Percentiles rank a stretch among this genome's conserved stretches.
Evolutionary conservation across 331 rosid genomes (phyloP).

Genomic region (Telfairia occidentalis): DNA sequence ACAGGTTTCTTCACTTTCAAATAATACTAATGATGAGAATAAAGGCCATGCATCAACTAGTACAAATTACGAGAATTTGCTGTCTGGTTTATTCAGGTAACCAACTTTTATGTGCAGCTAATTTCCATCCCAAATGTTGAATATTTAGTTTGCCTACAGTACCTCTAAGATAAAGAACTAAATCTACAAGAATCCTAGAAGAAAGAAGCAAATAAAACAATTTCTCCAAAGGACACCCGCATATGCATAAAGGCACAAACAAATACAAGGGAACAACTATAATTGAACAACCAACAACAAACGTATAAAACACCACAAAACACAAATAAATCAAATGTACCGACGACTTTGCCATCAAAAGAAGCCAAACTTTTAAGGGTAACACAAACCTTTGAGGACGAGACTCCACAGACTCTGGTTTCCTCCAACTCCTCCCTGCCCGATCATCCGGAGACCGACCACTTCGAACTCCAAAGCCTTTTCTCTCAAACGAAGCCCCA

Average conservation of each 20-base stretch:
- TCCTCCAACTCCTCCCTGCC: constrained; percentile 68
- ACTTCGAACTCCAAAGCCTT: constrained; percentile 39
- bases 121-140: neutral
- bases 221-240: neutral
- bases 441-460: constrained; percentile 28
- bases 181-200: neutral
- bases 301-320: no score
- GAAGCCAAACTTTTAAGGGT: neutral
- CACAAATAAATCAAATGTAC: neutral
- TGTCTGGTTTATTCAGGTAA: neutral
- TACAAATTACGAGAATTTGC: neutral
- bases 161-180: neutral
- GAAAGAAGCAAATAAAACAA: neutral
- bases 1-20: neutral
- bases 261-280: neutral
- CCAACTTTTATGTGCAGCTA: neutral
- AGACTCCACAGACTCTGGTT: constrained; percentile 18
- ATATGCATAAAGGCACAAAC: neutral
- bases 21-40: neutral
- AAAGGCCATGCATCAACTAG: neutral
- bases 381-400: constrained; percentile 7
- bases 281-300: no score
- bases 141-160: neutral
- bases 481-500: constrained; percentile 34
- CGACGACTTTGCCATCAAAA: neutral